phyloP scores from a whole-genome alignment of 169 alveolate genomes.

The Plasmodium falciparum region DNA sequence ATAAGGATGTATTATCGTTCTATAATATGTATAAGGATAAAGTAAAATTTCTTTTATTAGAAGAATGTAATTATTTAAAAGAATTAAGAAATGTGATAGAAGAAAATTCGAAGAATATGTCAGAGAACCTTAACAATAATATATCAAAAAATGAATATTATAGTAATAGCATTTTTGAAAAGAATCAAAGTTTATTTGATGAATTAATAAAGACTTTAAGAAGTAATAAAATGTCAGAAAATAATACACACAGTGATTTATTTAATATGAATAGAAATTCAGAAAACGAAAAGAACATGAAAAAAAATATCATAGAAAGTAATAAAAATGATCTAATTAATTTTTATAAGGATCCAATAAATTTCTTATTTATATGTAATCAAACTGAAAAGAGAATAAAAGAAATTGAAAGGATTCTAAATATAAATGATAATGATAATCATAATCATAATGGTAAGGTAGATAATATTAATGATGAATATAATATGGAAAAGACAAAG shows the following conservation, averaged over 20 bases:
- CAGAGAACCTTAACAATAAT: background rate
- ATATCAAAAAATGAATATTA: background rate
- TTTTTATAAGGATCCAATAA: conserved; percentile 11
- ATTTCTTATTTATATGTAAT: conserved; percentile 9
- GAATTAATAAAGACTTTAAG: conserved; percentile 21
- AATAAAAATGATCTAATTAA: conserved; percentile 16
- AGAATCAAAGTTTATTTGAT: conserved; percentile 7
- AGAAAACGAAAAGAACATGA: too few species aligned
- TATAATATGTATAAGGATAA: conserved; percentile 28
- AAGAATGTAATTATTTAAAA: conserved; percentile 51
- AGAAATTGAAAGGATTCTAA: conserved; percentile 23
- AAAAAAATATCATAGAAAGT: background rate
- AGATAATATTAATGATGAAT: too few species aligned
- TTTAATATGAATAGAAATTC: background rate
- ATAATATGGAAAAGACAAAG: too few species aligned
- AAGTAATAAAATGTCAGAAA: background rate
- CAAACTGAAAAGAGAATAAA: conserved; percentile 42
- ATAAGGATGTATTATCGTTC: conserved; percentile 29
- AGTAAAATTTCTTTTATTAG: conserved; percentile 31
- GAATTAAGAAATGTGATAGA: conserved; percentile 6
- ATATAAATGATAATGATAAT: background rate
- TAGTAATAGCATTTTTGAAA: background rate
- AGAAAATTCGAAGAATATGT: background rate
- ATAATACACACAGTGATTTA: conserved; percentile 12
- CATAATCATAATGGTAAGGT: too few species aligned